Evolutionary conservation across 2,329 filamentous ascomycete genomes (phyloP).

Genomic region (Taxawa tesnikishii): DNA sequence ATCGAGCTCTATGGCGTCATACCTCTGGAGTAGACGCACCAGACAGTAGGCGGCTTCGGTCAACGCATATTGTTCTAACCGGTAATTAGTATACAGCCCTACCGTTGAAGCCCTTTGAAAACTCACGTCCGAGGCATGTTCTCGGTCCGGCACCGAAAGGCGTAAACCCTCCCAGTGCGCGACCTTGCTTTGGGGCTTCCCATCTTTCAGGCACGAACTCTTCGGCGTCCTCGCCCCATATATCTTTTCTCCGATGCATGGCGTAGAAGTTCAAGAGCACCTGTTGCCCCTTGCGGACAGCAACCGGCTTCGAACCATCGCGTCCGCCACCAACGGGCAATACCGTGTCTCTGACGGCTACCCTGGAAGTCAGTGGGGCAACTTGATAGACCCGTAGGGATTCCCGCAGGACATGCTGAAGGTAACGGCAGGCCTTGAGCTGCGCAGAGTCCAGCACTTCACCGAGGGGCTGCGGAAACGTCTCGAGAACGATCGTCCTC

Average conservation of each 20-base stretch:
- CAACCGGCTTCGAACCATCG: conserved; percentile 36
- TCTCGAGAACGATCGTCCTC: conserved; percentile 12
- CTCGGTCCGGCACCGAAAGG: conserved; percentile 18
- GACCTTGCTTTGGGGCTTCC: too few relatives aligned
- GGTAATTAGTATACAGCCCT: conserved; percentile 35
- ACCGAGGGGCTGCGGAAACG: too few relatives aligned
- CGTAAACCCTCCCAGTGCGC: conserved; percentile 23
- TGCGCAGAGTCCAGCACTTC: too few relatives aligned
- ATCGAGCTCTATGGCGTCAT: too few relatives aligned
- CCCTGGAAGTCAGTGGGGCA: conserved; percentile 40
- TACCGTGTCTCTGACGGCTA: conserved; percentile 35
- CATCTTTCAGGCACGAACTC: conserved; percentile 38
- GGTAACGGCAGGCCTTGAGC: conserved; percentile 16
- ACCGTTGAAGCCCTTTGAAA: conserved; percentile 26
- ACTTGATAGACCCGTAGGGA: conserved; percentile 41
- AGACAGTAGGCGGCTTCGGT: conserved; percentile 21
- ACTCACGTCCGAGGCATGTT: conserved; percentile 13
- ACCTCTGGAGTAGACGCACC: too few relatives aligned
- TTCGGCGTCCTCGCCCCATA: conserved; percentile 36
- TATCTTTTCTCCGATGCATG: conserved; percentile 38
- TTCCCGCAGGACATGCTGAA: conserved; percentile 53
- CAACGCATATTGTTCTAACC: conserved; percentile 15
- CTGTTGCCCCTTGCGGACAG: conserved; percentile 33
- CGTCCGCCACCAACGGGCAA: conserved; percentile 38
- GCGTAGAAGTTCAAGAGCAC: conserved; percentile 32